Evolutionary conservation across 257 asterid species (phyloP).

Genomic region (Anisodus acutangulus): DNA sequence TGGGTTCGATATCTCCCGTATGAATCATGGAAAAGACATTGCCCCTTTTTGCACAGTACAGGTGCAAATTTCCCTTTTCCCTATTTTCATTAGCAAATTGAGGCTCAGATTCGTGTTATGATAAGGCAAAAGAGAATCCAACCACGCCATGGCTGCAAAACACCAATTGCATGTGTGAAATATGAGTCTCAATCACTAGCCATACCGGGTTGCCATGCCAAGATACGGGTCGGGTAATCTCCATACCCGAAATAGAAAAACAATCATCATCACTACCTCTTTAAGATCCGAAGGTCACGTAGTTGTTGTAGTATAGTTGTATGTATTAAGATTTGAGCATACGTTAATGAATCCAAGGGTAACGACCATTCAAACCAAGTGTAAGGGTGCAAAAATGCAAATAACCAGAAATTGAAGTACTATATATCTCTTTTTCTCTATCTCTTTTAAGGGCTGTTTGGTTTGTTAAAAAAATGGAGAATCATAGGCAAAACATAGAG

Average conservation of each 20-base stretch:
- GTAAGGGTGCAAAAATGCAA: too few species aligned
- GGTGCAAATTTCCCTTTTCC: not conserved
- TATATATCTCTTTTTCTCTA: not conserved
- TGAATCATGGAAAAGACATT: not conserved
- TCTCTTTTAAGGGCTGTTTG: not conserved
- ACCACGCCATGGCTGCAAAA: not conserved
- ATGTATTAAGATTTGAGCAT: not conserved
- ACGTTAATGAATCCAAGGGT: not conserved
- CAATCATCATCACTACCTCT: not conserved
- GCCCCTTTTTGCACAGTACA: not conserved
- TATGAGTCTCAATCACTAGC: not conserved
- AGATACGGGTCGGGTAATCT: not conserved
- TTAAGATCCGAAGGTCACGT: not conserved
- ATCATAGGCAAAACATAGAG: constrained; percentile 44
- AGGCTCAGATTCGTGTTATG: not conserved
- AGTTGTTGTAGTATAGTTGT: not conserved
- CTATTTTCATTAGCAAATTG: not conserved
- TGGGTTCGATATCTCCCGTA: not conserved
- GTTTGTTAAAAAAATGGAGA: not conserved
- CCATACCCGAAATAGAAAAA: not conserved
- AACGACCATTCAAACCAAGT: too few species aligned
- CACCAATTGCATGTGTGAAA: not conserved
- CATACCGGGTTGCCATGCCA: not conserved
- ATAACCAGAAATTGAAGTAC: too few species aligned
- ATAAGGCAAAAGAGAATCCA: constrained; percentile 3